Conservation (phyloP, 352 stramenopile genomes). For the Phytopythium cucurbitacearum region DNA sequence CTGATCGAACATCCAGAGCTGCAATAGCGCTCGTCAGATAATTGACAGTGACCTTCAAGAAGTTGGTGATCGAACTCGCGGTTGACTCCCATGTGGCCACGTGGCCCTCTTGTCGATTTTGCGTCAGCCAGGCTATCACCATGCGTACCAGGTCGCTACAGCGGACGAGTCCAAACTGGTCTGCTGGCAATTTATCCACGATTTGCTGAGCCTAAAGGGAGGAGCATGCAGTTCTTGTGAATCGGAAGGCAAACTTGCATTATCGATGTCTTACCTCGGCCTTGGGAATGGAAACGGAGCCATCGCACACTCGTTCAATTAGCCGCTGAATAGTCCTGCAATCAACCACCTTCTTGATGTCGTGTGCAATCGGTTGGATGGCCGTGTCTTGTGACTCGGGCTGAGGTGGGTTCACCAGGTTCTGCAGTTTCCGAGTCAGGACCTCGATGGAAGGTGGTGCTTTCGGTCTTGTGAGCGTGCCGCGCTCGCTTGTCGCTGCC, state of each 20-base stretch:
- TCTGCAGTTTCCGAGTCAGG: slow-evolving; percentile 30
- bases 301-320: slow-evolving; percentile 36
- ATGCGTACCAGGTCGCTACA: slow-evolving; percentile 45
- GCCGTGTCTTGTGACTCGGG: slow-evolving; percentile 1
- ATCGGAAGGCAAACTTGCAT: too few relatives aligned
- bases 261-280: slow-evolving; percentile 16
- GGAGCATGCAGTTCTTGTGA: too few relatives aligned
- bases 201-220: slow-evolving; percentile 26
- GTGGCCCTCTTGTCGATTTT: slow-evolving; percentile 15
- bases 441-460: slow-evolving; percentile 13
- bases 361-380: neutral
- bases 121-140: slow-evolving; percentile 37
- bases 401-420: slow-evolving; percentile 13
- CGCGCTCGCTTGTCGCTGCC: too few relatives aligned
- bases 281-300: slow-evolving; percentile 17
- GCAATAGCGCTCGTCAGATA: too few relatives aligned
- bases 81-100: slow-evolving; percentile 34
- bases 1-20: too few relatives aligned
- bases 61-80: slow-evolving; percentile 10
- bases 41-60: slow-evolving; percentile 9
- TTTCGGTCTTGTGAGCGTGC: too few relatives aligned
- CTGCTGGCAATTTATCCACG: slow-evolving; percentile 21
- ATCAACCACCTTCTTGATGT: slow-evolving; percentile 35
- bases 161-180: slow-evolving; percentile 41
- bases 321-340: slow-evolving; percentile 34